Evolutionary conservation across 192 early-diverging fungal species (phyloP).

Genomic region (Rhizophagus clarus): DNA sequence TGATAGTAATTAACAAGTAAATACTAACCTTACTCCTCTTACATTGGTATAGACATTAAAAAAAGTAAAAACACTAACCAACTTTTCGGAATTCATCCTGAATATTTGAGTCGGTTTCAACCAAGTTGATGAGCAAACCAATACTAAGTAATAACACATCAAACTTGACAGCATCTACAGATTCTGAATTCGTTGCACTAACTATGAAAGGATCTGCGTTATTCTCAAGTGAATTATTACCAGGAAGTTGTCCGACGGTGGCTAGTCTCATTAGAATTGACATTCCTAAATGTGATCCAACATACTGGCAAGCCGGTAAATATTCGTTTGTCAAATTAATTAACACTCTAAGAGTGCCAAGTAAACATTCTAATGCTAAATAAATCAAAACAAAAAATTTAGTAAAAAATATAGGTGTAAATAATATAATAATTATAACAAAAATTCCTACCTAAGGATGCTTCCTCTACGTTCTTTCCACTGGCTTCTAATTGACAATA

Average conservation of each 20-base stretch:
- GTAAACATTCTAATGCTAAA: conserved; percentile 31
- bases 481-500: conserved; percentile 31
- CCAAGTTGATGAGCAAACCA: conserved; percentile 32
- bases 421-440: background rate
- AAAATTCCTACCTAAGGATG: background rate
- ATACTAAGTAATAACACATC: conserved; percentile 29
- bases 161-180: conserved; percentile 23
- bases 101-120: conserved; percentile 27
- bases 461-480: background rate
- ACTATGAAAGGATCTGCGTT: background rate
- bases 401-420: background rate
- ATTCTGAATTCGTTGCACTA: background rate
- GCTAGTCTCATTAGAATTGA: conserved; percentile 26
- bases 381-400: background rate
- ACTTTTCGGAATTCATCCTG: conserved; percentile 33
- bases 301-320: conserved; percentile 6
- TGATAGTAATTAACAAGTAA: too few relatives aligned
- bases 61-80: conserved; percentile 3
- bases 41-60: too few relatives aligned
- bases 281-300: conserved; percentile 26
- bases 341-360: conserved; percentile 20
- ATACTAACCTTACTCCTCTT: too few relatives aligned
- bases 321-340: conserved; percentile 34
- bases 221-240: background rate
- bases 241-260: conserved; percentile 24